Base-by-base conservation (phyloP, 2,329 filamentous ascomycete genomes). In the Rasamsonia emersonii region DNA sequence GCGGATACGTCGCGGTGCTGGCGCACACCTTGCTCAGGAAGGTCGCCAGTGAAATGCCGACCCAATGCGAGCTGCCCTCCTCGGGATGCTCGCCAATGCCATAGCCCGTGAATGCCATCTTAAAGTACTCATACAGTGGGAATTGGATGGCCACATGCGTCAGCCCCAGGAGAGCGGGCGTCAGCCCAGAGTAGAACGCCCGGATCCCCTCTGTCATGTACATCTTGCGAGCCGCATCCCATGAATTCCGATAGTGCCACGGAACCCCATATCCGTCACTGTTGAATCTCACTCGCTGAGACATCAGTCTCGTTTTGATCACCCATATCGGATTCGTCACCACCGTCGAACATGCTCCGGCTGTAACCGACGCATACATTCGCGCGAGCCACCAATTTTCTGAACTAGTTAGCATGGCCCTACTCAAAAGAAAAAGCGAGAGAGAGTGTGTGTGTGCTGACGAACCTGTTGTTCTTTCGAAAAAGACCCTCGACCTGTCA, bases 311-410 rank as follows among this genome's bases (percentile, higher is more conserved):
- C 29, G 91, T 98, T 64, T 98, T 98, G 65, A 98, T 94, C 21
- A 98, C 91, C 91, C 91, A 98, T 39, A 98, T 98, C 1, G 91
- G 91, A 58, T 96, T 98, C 15, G 91, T 98, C 41, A 81, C 82
- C 41, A 96, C 72, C 3, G 91, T 98, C 45, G 88, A 95, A 64
- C 83, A 94, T 39, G 79, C 86, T 32, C 91, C 91, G 15, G 89
- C 91, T 35, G 86, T 74, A 39, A 98, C 76, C 7, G 91, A 94
- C 14, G 91, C 91, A 67, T 83, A 88, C 44, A 91, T 81, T 53
- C 85, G 86, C 49, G 89, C 75, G 26, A 86, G 56, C 64, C 84
- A 80, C 50, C 75, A 76, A 53, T 85, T 89, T 39, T 79, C 82
- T 84, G 50, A 40, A 32, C 17, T 46, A 4, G 4, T 29, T 17